Evolutionary conservation across 164 flowering plant species (phyloP), one percentile per base, ranked within the genome.

Genomic region (Sedum album): DNA sequence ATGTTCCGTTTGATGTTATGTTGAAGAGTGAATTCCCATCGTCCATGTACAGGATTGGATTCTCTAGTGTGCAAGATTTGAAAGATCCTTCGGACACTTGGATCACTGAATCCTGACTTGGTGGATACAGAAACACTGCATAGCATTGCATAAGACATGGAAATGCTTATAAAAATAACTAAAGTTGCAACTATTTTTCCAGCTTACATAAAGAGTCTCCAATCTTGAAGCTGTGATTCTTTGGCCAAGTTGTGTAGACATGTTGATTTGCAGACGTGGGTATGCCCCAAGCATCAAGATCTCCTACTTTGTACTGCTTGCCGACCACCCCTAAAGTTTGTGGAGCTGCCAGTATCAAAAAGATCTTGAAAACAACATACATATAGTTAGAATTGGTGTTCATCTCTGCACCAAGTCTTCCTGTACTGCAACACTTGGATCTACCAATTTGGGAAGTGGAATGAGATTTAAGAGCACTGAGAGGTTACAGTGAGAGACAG

Each of bases 191-290:
- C n/a, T n/a, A n/a, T n/a, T n/a, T 35, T 35, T 35, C 38, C 38
- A 35, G 38, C 97, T 91, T 85, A 95, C 97, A 77, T 66, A 95
- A 88, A 31, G 97, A 88, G 67, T 95, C 99, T 65, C 93, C 97
- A 72, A 87, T 72, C 72, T 75, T 78, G 75, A 88, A 72, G 31
- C 46, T 36, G 76, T 82, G 81, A 31, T 81, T 73, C 66, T 88
- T 81, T 65, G 97, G 66, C 97, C 97, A 95, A 26, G 77, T 72
- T 49, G 72, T 53, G 85, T 92, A 95, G 75, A 87, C 82, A 63
- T 72, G 66, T 10, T 79, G 78, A 68, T 88, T 85, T 46, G 81
- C 77, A 7, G 86, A 67, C 69, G 85, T 70, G 78, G 99, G 99
- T 23, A 89, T 70, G n/a, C 88, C 86, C 99, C 97, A 92, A 60